Percentiles rank a stretch among this genome's conserved stretches.
phyloP scores from a whole-genome alignment of 768 basidiomycete genomes.

The Collybia nuda region DNA sequence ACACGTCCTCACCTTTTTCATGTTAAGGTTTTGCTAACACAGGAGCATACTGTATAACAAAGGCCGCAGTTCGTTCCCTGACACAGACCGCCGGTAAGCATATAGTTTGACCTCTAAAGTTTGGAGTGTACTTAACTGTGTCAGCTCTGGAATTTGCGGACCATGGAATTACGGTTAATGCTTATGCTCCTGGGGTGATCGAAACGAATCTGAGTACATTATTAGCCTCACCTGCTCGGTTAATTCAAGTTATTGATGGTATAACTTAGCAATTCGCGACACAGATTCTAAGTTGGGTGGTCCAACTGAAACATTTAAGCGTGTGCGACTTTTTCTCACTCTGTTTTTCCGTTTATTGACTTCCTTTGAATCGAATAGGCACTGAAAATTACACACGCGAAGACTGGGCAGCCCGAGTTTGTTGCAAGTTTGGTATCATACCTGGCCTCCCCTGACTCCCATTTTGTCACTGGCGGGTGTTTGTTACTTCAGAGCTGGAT shows the following conservation, averaged over 20 bases:
- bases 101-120: background rate
- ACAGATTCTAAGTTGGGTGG: constrained; percentile 1
- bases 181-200: constrained; percentile 33
- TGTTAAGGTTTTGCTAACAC: constrained; percentile 12
- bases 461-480: constrained; percentile 30
- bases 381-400: constrained; percentile 9
- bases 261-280: background rate
- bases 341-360: no score
- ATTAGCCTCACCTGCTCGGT: no score
- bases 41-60: constrained; percentile 32
- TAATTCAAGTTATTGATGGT: background rate
- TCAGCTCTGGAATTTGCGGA: constrained; percentile 25
- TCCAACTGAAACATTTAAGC: constrained; percentile 4
- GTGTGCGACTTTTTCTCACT: no score
- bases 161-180: constrained; percentile 35
- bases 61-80: constrained; percentile 40
- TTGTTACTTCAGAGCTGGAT: background rate
- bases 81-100: constrained; percentile 36
- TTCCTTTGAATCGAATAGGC: no score
- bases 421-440: constrained; percentile 32
- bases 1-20: background rate
- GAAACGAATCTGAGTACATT: background rate
- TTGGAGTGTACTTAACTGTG: constrained; percentile 4
- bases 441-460: constrained; percentile 31
- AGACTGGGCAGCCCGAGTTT: constrained; percentile 26